A percentile compares a stretch with the other conserved stretches of the same genome.
Conservation (phyloP, 352 stramenopile species). For the Pythium graminicola region DNA sequence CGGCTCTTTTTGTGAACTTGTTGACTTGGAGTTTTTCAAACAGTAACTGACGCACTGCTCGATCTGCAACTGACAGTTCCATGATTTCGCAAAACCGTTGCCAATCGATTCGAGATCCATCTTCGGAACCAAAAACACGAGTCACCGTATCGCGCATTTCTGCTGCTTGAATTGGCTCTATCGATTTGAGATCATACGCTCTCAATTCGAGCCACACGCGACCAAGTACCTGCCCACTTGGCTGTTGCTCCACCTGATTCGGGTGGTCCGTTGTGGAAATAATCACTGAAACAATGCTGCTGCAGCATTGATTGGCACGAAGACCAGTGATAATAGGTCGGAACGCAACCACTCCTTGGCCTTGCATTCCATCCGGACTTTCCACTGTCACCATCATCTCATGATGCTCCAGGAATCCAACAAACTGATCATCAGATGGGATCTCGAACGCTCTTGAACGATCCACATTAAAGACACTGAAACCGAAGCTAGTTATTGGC, state of each 20-base stretch:
- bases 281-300: neutral
- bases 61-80: conserved; percentile 17
- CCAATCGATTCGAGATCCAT: conserved; percentile 14
- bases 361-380: neutral
- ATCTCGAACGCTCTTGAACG: neutral
- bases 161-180: neutral
- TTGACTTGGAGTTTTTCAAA: neutral
- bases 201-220: conserved; percentile 11
- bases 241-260: neutral
- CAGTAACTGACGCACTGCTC: conserved; percentile 11
- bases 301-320: neutral
- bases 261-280: neutral
- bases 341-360: neutral
- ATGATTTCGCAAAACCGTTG: conserved; percentile 20
- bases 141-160: neutral
- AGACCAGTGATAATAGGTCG: neutral
- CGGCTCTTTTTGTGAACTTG: too few species aligned
- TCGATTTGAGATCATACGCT: neutral
- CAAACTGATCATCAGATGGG: conserved; percentile 1
- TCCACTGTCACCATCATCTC: conserved; percentile 1
- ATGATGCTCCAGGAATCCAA: conserved; percentile 8
- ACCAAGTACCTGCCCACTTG: too few species aligned
- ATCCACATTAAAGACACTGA: neutral
- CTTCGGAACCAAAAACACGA: neutral
- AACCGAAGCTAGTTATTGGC: neutral